A percentile compares a stretch with the other conserved stretches of the same genome.
phyloP scores from a whole-genome alignment of 2,329 filamentous ascomycete species.

The Xylariaceae sp. region DNA sequence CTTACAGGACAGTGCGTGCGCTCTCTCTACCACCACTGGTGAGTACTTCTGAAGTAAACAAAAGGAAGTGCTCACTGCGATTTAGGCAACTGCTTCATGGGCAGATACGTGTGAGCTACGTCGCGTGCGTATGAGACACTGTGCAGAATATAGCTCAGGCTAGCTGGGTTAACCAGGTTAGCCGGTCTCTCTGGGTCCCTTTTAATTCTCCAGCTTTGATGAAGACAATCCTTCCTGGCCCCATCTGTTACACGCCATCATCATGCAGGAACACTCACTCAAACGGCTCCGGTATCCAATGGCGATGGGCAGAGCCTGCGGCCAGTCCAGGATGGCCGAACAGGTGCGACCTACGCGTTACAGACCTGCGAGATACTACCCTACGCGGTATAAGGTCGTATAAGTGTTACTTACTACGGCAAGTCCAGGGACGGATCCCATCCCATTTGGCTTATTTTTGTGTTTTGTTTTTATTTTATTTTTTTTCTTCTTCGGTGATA shows the following conservation, averaged over 20 bases:
- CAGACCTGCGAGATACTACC: background rate
- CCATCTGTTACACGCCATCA: slow-evolving; percentile 13
- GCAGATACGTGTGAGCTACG: too few relatives aligned
- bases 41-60: background rate
- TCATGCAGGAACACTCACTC: slow-evolving; percentile 3
- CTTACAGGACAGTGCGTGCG: too few relatives aligned
- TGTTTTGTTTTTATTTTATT: too few relatives aligned
- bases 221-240: slow-evolving; percentile 2
- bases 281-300: background rate
- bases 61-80: too few relatives aligned
- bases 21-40: background rate
- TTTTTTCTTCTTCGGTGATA: background rate
- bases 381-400: background rate
- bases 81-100: too few relatives aligned
- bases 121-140: background rate
- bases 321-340: background rate
- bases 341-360: background rate
- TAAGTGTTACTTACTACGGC: background rate
- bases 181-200: background rate
- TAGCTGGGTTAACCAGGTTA: background rate
- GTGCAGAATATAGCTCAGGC: background rate
- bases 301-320: background rate
- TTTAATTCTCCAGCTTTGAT: background rate
- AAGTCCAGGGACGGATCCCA: background rate
- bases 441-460: too few relatives aligned